Conservation (phyloP, 2,329 filamentous ascomycete species). For the Colletotrichum scovillei region DNA sequence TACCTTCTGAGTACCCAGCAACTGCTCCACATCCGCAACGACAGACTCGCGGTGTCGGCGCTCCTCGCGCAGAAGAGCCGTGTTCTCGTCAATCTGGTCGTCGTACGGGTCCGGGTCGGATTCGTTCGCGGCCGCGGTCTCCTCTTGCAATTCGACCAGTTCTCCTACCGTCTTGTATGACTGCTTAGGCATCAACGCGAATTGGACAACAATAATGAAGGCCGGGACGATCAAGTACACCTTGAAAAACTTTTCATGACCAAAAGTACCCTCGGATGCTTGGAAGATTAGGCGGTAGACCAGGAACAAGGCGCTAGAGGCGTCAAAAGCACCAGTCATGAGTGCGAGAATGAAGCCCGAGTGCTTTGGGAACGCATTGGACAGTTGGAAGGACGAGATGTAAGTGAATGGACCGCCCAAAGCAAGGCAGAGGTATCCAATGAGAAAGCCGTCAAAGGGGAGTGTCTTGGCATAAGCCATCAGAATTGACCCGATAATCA, state of each 20-base stretch:
- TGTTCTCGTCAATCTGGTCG: constrained; percentile 70
- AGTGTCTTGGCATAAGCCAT: constrained; percentile 75
- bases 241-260: constrained; percentile 77
- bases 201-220: constrained; percentile 73
- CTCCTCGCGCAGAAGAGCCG: constrained; percentile 64
- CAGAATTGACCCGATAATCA: constrained; percentile 76
- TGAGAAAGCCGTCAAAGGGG: constrained; percentile 79
- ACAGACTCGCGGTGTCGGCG: constrained; percentile 70
- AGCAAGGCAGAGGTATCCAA: constrained; percentile 80
- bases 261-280: constrained; percentile 64
- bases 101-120: constrained; percentile 52
- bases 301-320: constrained; percentile 82
- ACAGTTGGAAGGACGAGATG: constrained; percentile 85
- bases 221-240: constrained; percentile 77
- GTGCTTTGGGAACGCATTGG: constrained; percentile 82
- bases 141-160: constrained; percentile 78
- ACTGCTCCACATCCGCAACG: constrained; percentile 76
- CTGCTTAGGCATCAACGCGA: constrained; percentile 77
- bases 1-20: constrained; percentile 74
- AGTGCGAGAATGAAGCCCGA: constrained; percentile 84
- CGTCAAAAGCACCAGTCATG: constrained; percentile 85
- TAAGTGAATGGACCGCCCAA: constrained; percentile 85
- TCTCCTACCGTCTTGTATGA: constrained; percentile 90
- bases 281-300: constrained; percentile 79
- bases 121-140: constrained; percentile 47